These are phyloP conservation scores for Trichocomaceae sp. DNA, from an alignment of 2,329 filamentous ascomycete species.

Conservation along the genomic window DNA sequence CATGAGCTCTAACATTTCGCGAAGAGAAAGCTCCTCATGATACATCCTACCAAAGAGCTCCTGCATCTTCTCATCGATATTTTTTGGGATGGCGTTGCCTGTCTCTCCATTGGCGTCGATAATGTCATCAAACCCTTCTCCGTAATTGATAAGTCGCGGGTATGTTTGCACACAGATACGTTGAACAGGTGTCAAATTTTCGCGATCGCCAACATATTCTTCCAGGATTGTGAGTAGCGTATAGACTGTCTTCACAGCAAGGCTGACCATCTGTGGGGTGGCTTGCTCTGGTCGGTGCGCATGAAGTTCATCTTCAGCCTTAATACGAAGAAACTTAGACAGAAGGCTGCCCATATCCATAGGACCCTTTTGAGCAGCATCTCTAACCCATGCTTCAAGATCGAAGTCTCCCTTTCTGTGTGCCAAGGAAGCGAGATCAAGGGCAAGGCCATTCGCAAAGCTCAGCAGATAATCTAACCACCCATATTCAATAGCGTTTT, in stretches of 20 bases:
- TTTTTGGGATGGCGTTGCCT: conserved; percentile 71
- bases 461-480: conserved; percentile 80
- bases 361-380: conserved; percentile 57
- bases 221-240: conserved; percentile 73
- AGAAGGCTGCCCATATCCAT: conserved; percentile 64
- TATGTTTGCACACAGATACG: conserved; percentile 86
- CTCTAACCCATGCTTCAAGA: conserved; percentile 71
- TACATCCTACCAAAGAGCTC: conserved; percentile 99
- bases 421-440: conserved; percentile 79
- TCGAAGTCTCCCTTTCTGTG: conserved; percentile 77
- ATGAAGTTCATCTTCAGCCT: conserved; percentile 71
- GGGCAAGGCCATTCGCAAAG: conserved; percentile 72
- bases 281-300: conserved; percentile 64
- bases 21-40: conserved; percentile 77
- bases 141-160: conserved; percentile 91
- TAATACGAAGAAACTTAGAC: conserved; percentile 74
- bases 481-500: conserved; percentile 71
- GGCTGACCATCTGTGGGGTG: conserved; percentile 61
- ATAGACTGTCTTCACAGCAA: conserved; percentile 79
- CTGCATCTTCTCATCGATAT: conserved; percentile 87
- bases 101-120: conserved; percentile 77
- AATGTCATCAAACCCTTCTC: conserved; percentile 83
- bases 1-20: conserved; percentile 76
- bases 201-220: conserved; percentile 53
- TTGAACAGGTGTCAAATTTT: conserved; percentile 73